Base-by-base conservation (phyloP, 2,329 filamentous ascomycete genomes). In the Fusarium humuli region DNA sequence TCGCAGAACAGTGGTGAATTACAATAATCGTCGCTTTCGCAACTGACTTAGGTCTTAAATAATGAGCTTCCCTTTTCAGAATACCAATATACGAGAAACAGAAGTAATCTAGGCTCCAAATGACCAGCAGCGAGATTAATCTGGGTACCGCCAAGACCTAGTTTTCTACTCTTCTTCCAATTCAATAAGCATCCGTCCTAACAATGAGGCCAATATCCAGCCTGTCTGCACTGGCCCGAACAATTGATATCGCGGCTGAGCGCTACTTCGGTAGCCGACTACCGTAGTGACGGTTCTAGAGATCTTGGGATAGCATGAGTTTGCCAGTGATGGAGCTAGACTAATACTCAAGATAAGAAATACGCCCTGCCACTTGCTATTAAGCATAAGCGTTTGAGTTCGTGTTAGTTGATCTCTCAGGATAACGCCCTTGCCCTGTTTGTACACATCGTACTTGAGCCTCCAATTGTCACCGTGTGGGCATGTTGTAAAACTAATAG, bases 41-140 rank as follows among this genome's bases (percentile, higher is more conserved):
- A 44, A 32, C 49, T 50, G 44, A 67, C 56, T 44, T 47, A 46
- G 67, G 47, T 67, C 30, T 57, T n/a, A 46, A 53, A 32, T 53
- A 34, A 20, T 48, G 44, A 53, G 52, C 56, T 69, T 67, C 57
- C 66, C 41, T 18, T 62, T 66, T 57, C 25, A 65, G 50, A 25
- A 32, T 34, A 46, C 41, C 32, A 22, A 37, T 47, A 46, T 46
- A 52, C 61, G 57, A 57, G 42, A 47, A 22, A 34, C 44, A n/a
- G 16, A 23, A 57, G 22, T 37, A 50, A 25, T 29, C 30, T 22
- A 46, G 20, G n/a, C 44, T 41, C 34, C 30, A 53, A 53, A 53
- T 29, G 42, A 52, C 20, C 48, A 27, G 22, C 41, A 29, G 42
- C 29, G 49, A 63, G 61, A 45, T 61, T 66, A 23, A n/a, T 41